Evolutionary conservation across 352 stramenopile species (phyloP).

Genomic region (Globisporangium abappressorium): DNA sequence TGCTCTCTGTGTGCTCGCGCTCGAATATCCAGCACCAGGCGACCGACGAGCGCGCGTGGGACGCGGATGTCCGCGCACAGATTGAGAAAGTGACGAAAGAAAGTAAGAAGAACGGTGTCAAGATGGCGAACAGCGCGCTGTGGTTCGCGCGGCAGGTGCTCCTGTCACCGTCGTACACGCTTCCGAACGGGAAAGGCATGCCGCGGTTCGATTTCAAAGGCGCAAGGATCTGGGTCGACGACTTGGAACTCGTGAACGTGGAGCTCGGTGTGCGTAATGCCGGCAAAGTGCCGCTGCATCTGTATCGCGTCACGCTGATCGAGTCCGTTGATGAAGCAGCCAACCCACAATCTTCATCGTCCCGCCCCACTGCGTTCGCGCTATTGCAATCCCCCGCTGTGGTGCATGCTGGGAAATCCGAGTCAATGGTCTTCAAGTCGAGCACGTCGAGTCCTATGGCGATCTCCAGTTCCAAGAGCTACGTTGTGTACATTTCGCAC

Average conservation of each 20-base stretch:
- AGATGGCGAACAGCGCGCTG: conserved; percentile 14
- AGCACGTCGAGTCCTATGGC: conserved; percentile 19
- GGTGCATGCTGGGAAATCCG: conserved; percentile 26
- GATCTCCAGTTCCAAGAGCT: conserved; percentile 29
- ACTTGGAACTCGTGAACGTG: conserved; percentile 27
- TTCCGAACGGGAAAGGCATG: conserved; percentile 38
- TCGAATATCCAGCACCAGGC: conserved; percentile 37
- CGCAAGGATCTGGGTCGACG: conserved; percentile 35
- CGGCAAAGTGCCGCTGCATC: conserved; percentile 45
- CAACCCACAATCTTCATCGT: background rate
- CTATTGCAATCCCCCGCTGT: conserved; percentile 30
- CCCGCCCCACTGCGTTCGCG: conserved; percentile 18
- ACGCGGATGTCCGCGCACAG: conserved; percentile 22
- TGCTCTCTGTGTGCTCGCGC: conserved; percentile 40
- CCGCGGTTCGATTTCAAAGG: conserved; percentile 36
- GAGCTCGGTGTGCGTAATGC: conserved; percentile 37
- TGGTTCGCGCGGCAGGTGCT: conserved; percentile 29
- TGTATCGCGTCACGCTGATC: conserved; percentile 36
- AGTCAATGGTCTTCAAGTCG: conserved; percentile 28
- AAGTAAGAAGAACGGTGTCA: conserved; percentile 15
- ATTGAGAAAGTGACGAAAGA: conserved; percentile 13
- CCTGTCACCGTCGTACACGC: conserved; percentile 31
- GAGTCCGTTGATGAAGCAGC: conserved; percentile 11
- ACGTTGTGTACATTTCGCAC: conserved; percentile 61
- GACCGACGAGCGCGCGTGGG: conserved; percentile 24